A percentile compares a stretch with the other conserved stretches of the same genome.
Conservation (phyloP, 2,329 filamentous ascomycete genomes). For the Pseudovirgaria hyperparasitica region DNA sequence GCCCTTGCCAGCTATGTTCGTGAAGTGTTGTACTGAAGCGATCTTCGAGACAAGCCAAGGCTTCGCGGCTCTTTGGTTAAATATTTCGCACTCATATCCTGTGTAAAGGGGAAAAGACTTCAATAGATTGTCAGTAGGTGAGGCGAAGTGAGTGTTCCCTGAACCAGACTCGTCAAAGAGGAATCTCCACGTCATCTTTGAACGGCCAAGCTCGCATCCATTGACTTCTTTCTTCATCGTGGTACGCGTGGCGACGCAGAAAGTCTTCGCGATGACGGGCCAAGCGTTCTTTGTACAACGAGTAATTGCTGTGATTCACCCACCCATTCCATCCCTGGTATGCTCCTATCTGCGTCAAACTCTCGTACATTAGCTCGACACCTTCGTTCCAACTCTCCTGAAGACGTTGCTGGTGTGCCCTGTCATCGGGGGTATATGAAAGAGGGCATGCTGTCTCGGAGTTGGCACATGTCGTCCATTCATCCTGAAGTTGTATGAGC, state of each 20-base stretch:
- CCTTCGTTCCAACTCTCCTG: conserved; percentile 10
- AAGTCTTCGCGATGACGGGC: conserved; percentile 10
- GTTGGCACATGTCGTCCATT: conserved; percentile 8
- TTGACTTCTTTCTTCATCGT: conserved; percentile 8
- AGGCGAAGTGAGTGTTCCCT: too few species aligned
- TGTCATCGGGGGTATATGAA: conserved; percentile 9
- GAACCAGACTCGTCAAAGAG: too few species aligned
- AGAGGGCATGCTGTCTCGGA: conserved; percentile 11
- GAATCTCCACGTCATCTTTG: too few species aligned
- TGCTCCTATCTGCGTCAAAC: conserved; percentile 10
- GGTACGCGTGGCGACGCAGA: conserved; percentile 9
- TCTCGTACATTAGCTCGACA: conserved; percentile 12
- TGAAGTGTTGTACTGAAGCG: too few species aligned
- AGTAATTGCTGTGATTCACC: conserved; percentile 12
- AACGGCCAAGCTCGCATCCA: conserved; percentile 7
- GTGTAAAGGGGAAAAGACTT: too few species aligned
- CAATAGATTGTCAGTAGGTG: too few species aligned
- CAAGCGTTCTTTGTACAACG: conserved; percentile 10
- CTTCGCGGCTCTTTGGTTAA: too few species aligned
- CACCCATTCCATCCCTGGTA: conserved; percentile 13
- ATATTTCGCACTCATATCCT: too few species aligned
- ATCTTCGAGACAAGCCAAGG: too few species aligned
- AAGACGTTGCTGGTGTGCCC: conserved; percentile 9
- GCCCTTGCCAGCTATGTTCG: too few species aligned
- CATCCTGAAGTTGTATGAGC: conserved; percentile 10